Percentiles rank a stretch among this genome's conserved stretches.
Evolutionary conservation across 2,329 filamentous ascomycete genomes (phyloP).

Genomic region (Colletotrichum zoysiae): DNA sequence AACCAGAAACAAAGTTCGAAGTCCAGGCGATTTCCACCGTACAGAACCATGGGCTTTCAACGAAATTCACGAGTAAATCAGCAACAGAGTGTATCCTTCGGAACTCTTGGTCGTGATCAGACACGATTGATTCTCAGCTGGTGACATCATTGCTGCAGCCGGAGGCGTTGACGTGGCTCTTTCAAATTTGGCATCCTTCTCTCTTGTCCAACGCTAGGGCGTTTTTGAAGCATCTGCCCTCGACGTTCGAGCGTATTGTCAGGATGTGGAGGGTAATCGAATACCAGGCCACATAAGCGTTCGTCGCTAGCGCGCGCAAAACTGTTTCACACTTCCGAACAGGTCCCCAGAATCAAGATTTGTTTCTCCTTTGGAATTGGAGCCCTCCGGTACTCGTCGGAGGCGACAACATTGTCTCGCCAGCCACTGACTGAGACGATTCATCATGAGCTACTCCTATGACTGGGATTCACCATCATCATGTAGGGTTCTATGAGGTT

Average conservation of each 20-base stretch:
- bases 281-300: slow-evolving; percentile 5
- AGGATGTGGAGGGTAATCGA: background rate
- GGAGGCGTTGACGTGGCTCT: slow-evolving; percentile 29
- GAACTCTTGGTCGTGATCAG: background rate
- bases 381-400: slow-evolving; percentile 10
- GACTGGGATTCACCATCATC: slow-evolving; percentile 1
- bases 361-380: slow-evolving; percentile 3
- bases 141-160: slow-evolving; percentile 32
- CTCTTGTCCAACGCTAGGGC: slow-evolving; percentile 24
- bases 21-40: background rate
- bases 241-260: slow-evolving; percentile 32
- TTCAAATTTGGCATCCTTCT: background rate
- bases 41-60: background rate
- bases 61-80: background rate
- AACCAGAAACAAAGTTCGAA: background rate
- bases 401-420: background rate
- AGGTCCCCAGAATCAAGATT: slow-evolving; percentile 34
- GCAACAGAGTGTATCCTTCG: background rate
- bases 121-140: background rate
- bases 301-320: slow-evolving; percentile 30
- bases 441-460: background rate
- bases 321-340: slow-evolving; percentile 25
- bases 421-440: slow-evolving; percentile 20
- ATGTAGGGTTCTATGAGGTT: background rate
- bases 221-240: slow-evolving; percentile 17